Base-by-base conservation (phyloP, 345 rosid species). In the Odontarrhena argentea region DNA sequence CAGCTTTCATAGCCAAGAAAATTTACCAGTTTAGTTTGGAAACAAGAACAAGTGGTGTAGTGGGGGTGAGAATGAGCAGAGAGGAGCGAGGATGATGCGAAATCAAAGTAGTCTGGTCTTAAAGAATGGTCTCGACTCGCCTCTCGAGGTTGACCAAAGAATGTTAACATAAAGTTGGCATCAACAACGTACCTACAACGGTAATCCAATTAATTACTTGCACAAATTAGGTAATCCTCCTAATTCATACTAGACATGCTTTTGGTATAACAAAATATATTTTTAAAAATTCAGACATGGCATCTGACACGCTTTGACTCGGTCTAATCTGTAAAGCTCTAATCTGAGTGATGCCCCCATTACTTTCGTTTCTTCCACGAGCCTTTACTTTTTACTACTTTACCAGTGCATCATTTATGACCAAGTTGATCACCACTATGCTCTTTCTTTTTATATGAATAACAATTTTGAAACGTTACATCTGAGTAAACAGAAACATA, bases 251-350 rank as follows among this genome's bases (percentile, higher is more conserved):
- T 0, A 7, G 57, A 18, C 22, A 18, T 18, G 22, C 22, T 24
- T 37, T 36, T 40, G 60, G 51, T 41, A 53, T 42, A 53, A 28
- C 22, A 8, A 36, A 37, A 34, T 6, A 9, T 22, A 25, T 8
- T 13, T 41, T 34, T 41, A 22, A 49, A 26, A 30, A 50, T 45
- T 30, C 44, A 55, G 57, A 49, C 14, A 38, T 63, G 47, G 57
- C 12, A 38, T 63, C 63, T 64, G 38, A 64, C 76, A 65, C 65
- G 52, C 54, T 59, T 65, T 73, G 76, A 73, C 76, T 42, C 47
- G 54, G 69, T 71, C 69, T 70, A 53, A 62, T 34, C 63, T 25
- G 36, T 34, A 60, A 48, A 48, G 50, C 49, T 25, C 57, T 32
- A 24, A 45, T 9, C 12, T 26, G 14, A 44, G 3, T 8, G 36